Conservation (phyloP, 2,329 filamentous ascomycete species). For the Alternaria triticina region DNA sequence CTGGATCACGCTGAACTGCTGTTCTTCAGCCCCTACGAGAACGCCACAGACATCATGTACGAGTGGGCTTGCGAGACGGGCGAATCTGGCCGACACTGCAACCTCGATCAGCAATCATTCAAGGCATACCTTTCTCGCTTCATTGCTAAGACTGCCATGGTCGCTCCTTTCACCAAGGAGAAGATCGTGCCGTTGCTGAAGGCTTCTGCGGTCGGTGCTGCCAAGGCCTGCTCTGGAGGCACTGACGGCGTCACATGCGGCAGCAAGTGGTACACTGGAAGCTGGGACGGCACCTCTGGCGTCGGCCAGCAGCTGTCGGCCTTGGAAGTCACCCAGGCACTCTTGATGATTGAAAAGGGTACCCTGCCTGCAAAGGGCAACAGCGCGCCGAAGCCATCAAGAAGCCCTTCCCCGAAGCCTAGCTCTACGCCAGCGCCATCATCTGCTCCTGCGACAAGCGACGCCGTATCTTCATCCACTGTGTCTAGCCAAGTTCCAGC, state of each 20-base stretch:
- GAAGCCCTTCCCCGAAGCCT: slow-evolving; percentile 20
- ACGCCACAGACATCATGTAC: slow-evolving; percentile 63
- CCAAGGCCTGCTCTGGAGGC: slow-evolving; percentile 52
- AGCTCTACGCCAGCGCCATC: slow-evolving; percentile 18
- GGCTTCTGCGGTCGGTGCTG: slow-evolving; percentile 52
- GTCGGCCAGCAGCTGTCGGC: slow-evolving; percentile 55
- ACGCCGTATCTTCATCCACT: background rate
- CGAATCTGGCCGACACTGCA: slow-evolving; percentile 58
- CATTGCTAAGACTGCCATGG: slow-evolving; percentile 54
- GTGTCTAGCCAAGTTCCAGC: slow-evolving; percentile 8
- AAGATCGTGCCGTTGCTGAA: slow-evolving; percentile 48
- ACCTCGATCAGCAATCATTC: slow-evolving; percentile 75
- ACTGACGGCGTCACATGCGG: slow-evolving; percentile 51
- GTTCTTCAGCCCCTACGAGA: slow-evolving; percentile 62
- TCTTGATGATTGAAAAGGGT: slow-evolving; percentile 46
- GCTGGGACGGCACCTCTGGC: slow-evolving; percentile 51
- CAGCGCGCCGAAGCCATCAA: slow-evolving; percentile 24
- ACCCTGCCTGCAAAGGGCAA: slow-evolving; percentile 38
- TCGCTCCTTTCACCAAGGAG: slow-evolving; percentile 52
- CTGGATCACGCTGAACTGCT: slow-evolving; percentile 55
- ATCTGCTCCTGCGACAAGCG: slow-evolving; percentile 10
- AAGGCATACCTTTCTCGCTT: slow-evolving; percentile 77
- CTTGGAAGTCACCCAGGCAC: slow-evolving; percentile 53
- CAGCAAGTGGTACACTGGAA: slow-evolving; percentile 53
- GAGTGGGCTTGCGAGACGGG: slow-evolving; percentile 71